Evolutionary conservation across 192 early-diverging fungal genomes (phyloP).

Genomic region (Oehlia diaphana): DNA sequence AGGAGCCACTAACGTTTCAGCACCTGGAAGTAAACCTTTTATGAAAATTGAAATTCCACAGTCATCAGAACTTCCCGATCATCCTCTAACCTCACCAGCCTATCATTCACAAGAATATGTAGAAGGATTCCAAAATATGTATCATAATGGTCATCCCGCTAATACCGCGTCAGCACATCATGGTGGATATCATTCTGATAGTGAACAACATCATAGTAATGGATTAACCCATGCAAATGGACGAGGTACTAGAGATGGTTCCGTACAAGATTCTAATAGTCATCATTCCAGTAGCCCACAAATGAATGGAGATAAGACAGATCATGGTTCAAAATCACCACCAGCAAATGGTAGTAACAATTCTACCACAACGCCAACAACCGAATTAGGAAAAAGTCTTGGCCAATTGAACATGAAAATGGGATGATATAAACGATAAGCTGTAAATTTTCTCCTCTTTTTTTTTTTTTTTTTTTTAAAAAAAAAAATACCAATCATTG

Average conservation of each 20-base stretch:
- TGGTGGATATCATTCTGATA: slow-evolving; percentile 25
- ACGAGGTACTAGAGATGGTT: slow-evolving; percentile 6
- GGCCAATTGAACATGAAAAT: slow-evolving; percentile 10
- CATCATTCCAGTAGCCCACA: slow-evolving; percentile 10
- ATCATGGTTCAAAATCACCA: background rate
- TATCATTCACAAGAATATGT: slow-evolving; percentile 29
- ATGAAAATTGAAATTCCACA: slow-evolving; percentile 31
- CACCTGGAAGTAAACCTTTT: background rate
- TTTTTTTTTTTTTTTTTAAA: background rate
- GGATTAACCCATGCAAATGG: slow-evolving; percentile 9
- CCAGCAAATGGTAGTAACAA: background rate
- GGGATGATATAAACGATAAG: background rate
- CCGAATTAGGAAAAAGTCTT: slow-evolving; percentile 13
- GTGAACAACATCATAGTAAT: slow-evolving; percentile 10
- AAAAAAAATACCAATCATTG: no score
- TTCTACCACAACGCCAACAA: background rate
- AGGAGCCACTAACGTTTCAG: background rate
- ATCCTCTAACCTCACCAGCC: slow-evolving; percentile 25
- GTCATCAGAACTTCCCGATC: slow-evolving; percentile 22
- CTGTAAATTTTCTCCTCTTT: background rate
- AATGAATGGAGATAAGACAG: background rate
- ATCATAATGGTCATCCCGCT: slow-evolving; percentile 5
- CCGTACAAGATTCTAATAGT: background rate
- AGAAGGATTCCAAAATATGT: slow-evolving; percentile 19
- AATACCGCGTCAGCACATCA: slow-evolving; percentile 24